Conservation (phyloP, 1,284 basidiomycete genomes). For the Wallemia hederae region DNA sequence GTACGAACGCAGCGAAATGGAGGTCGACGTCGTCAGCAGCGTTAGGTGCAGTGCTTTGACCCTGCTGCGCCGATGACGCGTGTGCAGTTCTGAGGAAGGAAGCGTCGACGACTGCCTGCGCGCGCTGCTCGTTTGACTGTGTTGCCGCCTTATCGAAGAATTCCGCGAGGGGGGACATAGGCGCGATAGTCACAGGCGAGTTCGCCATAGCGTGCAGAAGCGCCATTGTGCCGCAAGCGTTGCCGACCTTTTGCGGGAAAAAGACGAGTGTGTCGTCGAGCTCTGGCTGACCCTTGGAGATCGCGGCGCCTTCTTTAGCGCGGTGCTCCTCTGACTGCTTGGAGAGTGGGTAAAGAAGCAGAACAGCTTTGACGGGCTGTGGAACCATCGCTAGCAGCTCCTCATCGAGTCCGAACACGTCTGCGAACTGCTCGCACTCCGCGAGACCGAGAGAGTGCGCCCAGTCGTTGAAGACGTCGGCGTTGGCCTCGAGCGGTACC, state of each 20-base stretch:
- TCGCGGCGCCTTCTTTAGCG: background rate
- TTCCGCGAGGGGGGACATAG: constrained; percentile 27
- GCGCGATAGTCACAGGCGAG: constrained; percentile 24
- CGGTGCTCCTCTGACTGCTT: constrained; percentile 21
- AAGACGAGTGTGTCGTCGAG: background rate
- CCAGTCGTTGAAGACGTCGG: constrained; percentile 32
- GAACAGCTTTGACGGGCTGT: constrained; percentile 41
- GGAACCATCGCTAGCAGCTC: constrained; percentile 43
- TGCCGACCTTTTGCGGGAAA: constrained; percentile 28
- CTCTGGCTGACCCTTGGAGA: background rate
- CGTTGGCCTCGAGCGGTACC: constrained; percentile 49
- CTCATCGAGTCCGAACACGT: constrained; percentile 51
- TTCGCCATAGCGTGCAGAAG: constrained; percentile 51
- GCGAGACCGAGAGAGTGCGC: constrained; percentile 39
- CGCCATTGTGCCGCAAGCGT: constrained; percentile 71
- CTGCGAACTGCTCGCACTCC: constrained; percentile 32
- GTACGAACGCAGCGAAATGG: constrained; percentile 61
- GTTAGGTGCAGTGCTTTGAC: constrained; percentile 29
- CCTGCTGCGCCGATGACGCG: constrained; percentile 30
- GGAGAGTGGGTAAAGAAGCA: constrained; percentile 49
- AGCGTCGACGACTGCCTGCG: constrained; percentile 39
- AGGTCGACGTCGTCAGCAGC: constrained; percentile 31
- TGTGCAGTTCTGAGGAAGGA: constrained; percentile 47
- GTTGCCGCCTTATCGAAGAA: constrained; percentile 29
- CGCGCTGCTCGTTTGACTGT: constrained; percentile 24